A percentile compares a stretch with the other conserved stretches of the same genome.
phyloP scores from a whole-genome alignment of 306 rosid species.

The Prunus fruticosa region DNA sequence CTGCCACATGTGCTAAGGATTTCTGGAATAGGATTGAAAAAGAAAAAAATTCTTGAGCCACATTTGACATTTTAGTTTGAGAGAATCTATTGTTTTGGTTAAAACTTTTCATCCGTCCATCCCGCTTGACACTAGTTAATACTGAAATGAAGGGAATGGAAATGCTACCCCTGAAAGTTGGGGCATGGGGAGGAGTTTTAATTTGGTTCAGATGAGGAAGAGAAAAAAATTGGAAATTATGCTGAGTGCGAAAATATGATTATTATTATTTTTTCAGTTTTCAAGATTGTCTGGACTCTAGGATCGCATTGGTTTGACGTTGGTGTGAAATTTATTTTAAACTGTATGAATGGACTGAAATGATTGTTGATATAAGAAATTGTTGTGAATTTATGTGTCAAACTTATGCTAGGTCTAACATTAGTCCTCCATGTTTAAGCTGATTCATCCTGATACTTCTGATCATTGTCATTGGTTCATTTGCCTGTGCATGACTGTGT shows the following conservation, averaged over 20 bases:
- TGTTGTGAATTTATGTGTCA: neutral
- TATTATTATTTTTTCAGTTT: neutral
- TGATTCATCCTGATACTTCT: neutral
- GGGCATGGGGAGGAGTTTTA: neutral
- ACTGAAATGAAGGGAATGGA: neutral
- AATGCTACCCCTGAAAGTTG: neutral
- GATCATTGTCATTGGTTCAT: slow-evolving; percentile 1
- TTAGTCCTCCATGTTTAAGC: neutral
- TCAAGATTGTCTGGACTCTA: neutral
- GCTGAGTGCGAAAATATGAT: too few species aligned
- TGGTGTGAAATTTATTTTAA: neutral
- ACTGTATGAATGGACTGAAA: neutral
- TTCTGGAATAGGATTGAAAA: neutral
- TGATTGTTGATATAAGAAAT: neutral
- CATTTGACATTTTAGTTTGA: too few species aligned
- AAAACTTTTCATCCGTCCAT: neutral
- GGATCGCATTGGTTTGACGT: neutral
- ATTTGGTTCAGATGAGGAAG: neutral
- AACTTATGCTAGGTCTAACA: neutral
- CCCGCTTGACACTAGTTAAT: neutral
- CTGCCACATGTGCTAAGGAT: neutral
- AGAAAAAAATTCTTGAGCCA: too few species aligned
- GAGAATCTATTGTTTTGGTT: neutral
- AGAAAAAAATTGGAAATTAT: too few species aligned
- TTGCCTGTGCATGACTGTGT: neutral